Evolutionary conservation across 345 rosid genomes (phyloP), one percentile per base, ranked within the genome.

Genomic region (Rhizophora apiculata): DNA sequence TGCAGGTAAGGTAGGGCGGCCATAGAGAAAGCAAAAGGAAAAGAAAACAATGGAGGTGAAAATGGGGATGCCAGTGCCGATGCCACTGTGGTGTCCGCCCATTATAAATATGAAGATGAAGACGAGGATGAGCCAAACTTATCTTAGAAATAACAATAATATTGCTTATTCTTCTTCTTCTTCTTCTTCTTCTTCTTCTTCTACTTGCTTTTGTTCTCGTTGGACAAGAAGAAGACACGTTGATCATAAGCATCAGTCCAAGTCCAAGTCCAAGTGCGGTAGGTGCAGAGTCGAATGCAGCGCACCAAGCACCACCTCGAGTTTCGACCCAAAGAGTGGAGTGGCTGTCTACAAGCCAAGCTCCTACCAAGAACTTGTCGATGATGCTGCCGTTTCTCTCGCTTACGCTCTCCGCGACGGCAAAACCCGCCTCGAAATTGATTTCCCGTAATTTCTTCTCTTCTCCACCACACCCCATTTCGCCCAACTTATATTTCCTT

Each of bases 341-440:
- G 87, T 93, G 66, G 68, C 98, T 6, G 74, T 88, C 49, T 93
- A 93, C 76, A 93, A 89, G 78, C 98, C 98, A 60, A 89, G 89
- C 68, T 89, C 98, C 8, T 93, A 91, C 78, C 88, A 89, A 68
- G 97, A 86, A 48, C 84, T 93, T 15, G 89, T 75, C 68, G 46
- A 87, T 21, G 98, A 93, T 68, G 97, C 98, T 55, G 96, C 97
- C 53, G 82, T 78, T 52, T 86, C 88, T 55, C 92, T 93, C 43
- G 85, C 89, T 55, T 82, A 49, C 48, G 97, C 96, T 71, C 90
- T 93, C 71, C 79, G 84, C 66, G 94, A 86, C 53, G 92, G 92
- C 48, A 88, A 84, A 78, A 77, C 81, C 68, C 93, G 94, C 64
- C 30, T 93, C 66, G 97, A 93, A 77, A 91, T 93, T 67, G 98